Evolutionary conservation across 2,329 filamentous ascomycete genomes (phyloP).

Genomic region (Tolypocladium paradoxum): DNA sequence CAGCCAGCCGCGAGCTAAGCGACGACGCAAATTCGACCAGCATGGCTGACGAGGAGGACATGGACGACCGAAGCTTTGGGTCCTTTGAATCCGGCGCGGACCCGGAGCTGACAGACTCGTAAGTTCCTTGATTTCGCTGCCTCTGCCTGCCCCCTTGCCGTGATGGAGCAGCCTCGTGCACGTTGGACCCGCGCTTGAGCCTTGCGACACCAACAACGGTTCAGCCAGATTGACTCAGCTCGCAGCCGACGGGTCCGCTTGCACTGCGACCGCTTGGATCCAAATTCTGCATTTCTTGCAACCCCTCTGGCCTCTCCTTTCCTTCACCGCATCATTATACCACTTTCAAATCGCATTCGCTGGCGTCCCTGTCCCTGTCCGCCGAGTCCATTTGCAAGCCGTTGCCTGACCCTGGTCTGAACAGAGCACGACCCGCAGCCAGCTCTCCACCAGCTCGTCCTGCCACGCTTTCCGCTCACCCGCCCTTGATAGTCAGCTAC

Average conservation of each 20-base stretch:
- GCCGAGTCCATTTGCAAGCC: neutral
- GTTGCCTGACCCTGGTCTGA: neutral
- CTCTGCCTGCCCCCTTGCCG: neutral
- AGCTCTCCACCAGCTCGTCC: constrained; percentile 17
- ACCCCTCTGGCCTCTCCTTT: neutral
- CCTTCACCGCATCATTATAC: neutral
- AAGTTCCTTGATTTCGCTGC: neutral
- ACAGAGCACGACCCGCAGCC: constrained; percentile 5
- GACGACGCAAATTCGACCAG: constrained; percentile 18
- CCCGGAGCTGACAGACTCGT: constrained; percentile 6
- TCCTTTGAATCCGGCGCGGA: constrained; percentile 25
- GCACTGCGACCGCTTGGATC: neutral
- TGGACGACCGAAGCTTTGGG: constrained; percentile 19
- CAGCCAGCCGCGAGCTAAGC: constrained; percentile 15
- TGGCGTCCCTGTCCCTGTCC: neutral
- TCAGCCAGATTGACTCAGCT: neutral
- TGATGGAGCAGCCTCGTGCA: neutral
- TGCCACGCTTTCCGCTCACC: constrained; percentile 36
- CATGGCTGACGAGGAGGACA: constrained; percentile 21
- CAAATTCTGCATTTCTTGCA: neutral
- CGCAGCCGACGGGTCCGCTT: neutral
- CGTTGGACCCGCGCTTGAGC: neutral
- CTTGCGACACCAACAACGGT: neutral
- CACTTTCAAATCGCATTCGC: neutral
- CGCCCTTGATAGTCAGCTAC: constrained; percentile 57